Evolutionary conservation across 495 filamentous ascomycete species (phyloP).

Genomic region (Trichoderma virens): DNA sequence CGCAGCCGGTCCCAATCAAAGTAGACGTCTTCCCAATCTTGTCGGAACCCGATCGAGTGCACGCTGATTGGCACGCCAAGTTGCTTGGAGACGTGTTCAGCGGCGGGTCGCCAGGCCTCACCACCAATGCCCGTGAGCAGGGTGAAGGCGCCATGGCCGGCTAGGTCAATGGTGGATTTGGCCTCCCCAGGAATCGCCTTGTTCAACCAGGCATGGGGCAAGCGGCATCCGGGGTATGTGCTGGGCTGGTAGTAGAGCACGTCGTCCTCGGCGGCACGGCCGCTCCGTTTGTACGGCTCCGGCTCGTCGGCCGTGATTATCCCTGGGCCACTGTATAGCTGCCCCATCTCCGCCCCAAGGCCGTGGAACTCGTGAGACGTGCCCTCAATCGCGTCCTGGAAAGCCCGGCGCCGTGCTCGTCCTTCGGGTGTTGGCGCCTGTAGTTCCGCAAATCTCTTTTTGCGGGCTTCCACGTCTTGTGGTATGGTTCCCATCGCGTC

Average conservation of each 20-base stretch:
- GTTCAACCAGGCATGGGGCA: constrained; percentile 38
- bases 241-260: constrained; percentile 19
- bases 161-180: constrained; percentile 33
- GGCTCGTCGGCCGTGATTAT: constrained; percentile 22
- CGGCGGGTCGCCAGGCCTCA: constrained; percentile 24
- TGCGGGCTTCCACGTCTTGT: constrained; percentile 10
- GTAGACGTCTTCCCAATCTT: constrained; percentile 34
- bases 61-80: constrained; percentile 21
- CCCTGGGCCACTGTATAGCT: constrained; percentile 27
- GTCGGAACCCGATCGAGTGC: constrained; percentile 31
- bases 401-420: constrained; percentile 17
- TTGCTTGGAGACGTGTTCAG: constrained; percentile 13
- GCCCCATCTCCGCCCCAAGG: constrained; percentile 34
- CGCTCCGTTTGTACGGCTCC: constrained; percentile 14
- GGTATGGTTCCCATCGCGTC: constrained; percentile 27
- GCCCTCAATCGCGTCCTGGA: constrained; percentile 24
- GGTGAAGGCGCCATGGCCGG: constrained; percentile 27
- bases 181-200: constrained; percentile 18
- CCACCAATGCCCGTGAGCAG: constrained; percentile 33
- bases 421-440: constrained; percentile 20
- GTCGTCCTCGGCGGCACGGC: constrained; percentile 12
- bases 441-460: background rate
- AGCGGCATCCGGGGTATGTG: constrained; percentile 28
- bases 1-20: constrained; percentile 27
- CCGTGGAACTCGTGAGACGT: constrained; percentile 30